These are phyloP conservation scores for Phytophthora lateralis DNA, from an alignment of 352 stramenopile genomes.

Conservation along the genomic window DNA sequence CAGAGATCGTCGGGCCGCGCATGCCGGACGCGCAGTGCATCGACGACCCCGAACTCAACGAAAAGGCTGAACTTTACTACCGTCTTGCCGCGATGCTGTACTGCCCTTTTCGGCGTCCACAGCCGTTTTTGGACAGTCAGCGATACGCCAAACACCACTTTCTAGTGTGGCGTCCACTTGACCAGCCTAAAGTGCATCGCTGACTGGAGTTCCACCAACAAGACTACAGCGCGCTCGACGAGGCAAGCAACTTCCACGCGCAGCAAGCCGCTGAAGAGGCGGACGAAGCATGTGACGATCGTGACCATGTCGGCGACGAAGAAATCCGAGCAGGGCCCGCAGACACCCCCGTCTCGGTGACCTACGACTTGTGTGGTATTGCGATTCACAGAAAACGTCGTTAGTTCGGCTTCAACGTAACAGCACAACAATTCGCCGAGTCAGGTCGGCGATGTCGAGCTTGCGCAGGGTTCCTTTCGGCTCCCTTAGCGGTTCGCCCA, in stretches of 20 bases:
- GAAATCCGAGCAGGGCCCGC: not conserved
- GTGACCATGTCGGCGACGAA: not conserved
- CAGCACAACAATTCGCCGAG: no score
- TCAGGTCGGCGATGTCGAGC: no score
- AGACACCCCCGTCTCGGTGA: not conserved
- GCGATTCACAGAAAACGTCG: no score
- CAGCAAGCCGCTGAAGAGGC: not conserved
- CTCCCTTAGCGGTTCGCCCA: no score
- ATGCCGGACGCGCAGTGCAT: slow-evolving; percentile 16
- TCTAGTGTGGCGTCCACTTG: not conserved
- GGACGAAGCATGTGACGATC: not conserved
- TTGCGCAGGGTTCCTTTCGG: no score
- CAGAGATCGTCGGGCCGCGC: slow-evolving; percentile 27
- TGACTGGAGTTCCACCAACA: slow-evolving; percentile 27
- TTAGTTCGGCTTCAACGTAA: no score
- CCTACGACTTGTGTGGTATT: no score
- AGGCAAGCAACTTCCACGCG: slow-evolving; percentile 9
- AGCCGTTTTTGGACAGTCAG: slow-evolving; percentile 2
- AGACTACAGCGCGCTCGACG: slow-evolving; percentile 17
- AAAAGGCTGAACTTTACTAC: slow-evolving; percentile 24
- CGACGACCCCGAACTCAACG: slow-evolving; percentile 8
- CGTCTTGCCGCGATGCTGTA: slow-evolving; percentile 12
- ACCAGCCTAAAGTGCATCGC: not conserved
- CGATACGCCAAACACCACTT: not conserved
- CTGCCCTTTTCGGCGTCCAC: slow-evolving; percentile 16